Base-by-base conservation (phyloP, 1,284 basidiomycete species). In the Phellinidium pouzarii region DNA sequence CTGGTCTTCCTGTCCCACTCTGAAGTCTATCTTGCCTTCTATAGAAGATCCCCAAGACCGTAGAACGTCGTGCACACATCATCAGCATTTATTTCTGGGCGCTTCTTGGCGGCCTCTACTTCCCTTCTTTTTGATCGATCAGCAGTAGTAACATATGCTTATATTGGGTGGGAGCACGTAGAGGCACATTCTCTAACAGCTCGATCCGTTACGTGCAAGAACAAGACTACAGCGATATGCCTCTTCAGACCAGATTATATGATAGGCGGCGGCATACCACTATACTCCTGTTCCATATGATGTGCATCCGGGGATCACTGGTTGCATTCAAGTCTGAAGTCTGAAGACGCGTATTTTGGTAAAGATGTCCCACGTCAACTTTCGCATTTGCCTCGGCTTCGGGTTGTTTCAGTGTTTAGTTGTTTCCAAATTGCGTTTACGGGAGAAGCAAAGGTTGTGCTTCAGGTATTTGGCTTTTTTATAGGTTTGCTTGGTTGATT, bases 381-480 rank as follows among this genome's bases (percentile, higher is more conserved):
- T n/a, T n/a, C n/a, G n/a, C n/a, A n/a, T n/a, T n/a, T n/a, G n/a
- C n/a, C n/a, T n/a, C n/a, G n/a, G n/a, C n/a, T n/a, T n/a, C n/a
- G n/a, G n/a, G n/a, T n/a, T n/a, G n/a, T n/a, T n/a, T n/a, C n/a
- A n/a, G n/a, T n/a, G n/a, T n/a, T n/a, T n/a, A n/a, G n/a, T n/a
- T n/a, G n/a, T n/a, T 23, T 20, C 27, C 17, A 26, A 27, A 26
- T 20, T 25, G 37, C 25, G 29, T 29, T 19, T 42, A 41, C 26
- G n/a, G 40, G 23, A 36, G 48, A 50, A 50, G 48, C 38, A 40
- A 42, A 40, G 20, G 25, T 6, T 40, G 26, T 40, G 40, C 48
- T 29, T 22, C 19, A 40, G 37, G 37, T 20, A 20, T 40, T 40
- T 40, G 14, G 37, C 14, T 7, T n/a, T 17, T 11, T 40, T n/a